phyloP scores from a whole-genome alignment of 352 stramenopile genomes.

The Globisporangium carolinianum region DNA sequence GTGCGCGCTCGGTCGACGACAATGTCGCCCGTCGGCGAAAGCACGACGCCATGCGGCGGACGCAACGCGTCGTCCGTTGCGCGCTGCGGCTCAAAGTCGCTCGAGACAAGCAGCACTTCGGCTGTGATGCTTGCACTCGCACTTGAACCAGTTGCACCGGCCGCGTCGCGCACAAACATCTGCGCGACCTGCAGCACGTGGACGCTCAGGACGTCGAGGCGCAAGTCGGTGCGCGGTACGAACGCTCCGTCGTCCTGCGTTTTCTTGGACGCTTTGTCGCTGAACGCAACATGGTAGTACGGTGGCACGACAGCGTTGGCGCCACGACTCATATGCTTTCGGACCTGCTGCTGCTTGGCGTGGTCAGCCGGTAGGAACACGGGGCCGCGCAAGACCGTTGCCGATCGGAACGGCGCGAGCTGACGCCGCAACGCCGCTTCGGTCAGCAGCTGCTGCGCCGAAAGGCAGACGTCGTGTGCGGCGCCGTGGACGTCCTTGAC shows the following conservation, averaged over 20 bases:
- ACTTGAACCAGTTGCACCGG: not conserved
- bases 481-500: slow-evolving; percentile 22
- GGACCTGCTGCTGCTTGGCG: slow-evolving; percentile 14
- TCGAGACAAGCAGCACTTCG: slow-evolving; percentile 41
- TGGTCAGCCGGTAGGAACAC: slow-evolving; percentile 1
- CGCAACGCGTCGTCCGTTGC: slow-evolving; percentile 11
- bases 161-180: slow-evolving; percentile 30
- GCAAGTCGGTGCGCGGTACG: slow-evolving; percentile 27
- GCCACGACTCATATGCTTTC: slow-evolving; percentile 5
- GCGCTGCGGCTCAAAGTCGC: slow-evolving; percentile 30
- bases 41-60: slow-evolving; percentile 33
- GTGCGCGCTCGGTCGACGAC: slow-evolving; percentile 19
- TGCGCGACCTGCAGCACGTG: slow-evolving; percentile 44
- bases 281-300: slow-evolving; percentile 15
- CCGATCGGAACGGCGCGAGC: slow-evolving; percentile 28
- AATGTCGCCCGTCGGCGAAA: slow-evolving; percentile 42
- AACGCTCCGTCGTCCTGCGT: slow-evolving; percentile 7
- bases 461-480: slow-evolving; percentile 36
- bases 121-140: slow-evolving; percentile 21
- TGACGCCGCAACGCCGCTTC: slow-evolving; percentile 40
- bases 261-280: slow-evolving; percentile 14
- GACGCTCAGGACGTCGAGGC: slow-evolving; percentile 27
- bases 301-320: slow-evolving; percentile 4
- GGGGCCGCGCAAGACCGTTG: slow-evolving; percentile 16
- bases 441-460: slow-evolving; percentile 28